A percentile compares a stretch with the other conserved stretches of the same genome.
Evolutionary conservation across 1,284 basidiomycete species (phyloP).

Genomic region (Ustilago nuda): DNA sequence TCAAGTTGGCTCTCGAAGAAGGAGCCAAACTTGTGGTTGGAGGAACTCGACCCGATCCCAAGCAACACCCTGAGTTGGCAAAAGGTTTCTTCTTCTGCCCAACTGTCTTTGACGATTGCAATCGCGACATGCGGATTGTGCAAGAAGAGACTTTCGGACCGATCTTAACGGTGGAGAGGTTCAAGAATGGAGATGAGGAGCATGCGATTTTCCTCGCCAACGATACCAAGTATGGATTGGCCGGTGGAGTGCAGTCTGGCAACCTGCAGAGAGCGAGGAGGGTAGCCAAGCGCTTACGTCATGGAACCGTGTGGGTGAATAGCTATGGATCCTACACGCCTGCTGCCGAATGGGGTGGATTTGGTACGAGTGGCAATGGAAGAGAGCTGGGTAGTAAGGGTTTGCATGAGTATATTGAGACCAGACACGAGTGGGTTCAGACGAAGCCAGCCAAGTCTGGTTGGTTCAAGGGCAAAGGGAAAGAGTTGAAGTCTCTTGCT

Average conservation of each 20-base stretch:
- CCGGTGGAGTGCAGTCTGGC: conserved; percentile 64
- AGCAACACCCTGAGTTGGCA: conserved; percentile 55
- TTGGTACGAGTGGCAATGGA: conserved; percentile 67
- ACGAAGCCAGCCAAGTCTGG: conserved; percentile 54
- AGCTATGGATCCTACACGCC: conserved; percentile 66
- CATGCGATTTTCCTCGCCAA: conserved; percentile 64
- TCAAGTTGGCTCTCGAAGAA: conserved; percentile 58
- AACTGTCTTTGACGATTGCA: conserved; percentile 65
- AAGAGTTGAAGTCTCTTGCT: conserved; percentile 17
- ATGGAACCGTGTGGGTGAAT: conserved; percentile 68
- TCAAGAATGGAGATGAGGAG: conserved; percentile 65
- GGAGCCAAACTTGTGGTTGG: conserved; percentile 64
- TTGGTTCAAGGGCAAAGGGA: conserved; percentile 64
- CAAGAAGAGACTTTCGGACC: conserved; percentile 68
- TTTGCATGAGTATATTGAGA: conserved; percentile 67
- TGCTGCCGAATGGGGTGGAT: conserved; percentile 68
- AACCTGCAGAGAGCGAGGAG: conserved; percentile 57
- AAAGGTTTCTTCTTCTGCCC: conserved; percentile 68
- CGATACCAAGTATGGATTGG: conserved; percentile 68
- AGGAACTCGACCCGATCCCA: conserved; percentile 59
- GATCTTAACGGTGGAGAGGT: conserved; percentile 68
- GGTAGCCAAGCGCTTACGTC: conserved; percentile 62
- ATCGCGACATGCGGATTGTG: conserved; percentile 68
- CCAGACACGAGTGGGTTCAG: conserved; percentile 66
- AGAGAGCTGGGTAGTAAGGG: conserved; percentile 66